These are phyloP conservation scores for Boletus tomentosulus DNA, from an alignment of 768 basidiomycete species.

Conservation along the genomic window DNA sequence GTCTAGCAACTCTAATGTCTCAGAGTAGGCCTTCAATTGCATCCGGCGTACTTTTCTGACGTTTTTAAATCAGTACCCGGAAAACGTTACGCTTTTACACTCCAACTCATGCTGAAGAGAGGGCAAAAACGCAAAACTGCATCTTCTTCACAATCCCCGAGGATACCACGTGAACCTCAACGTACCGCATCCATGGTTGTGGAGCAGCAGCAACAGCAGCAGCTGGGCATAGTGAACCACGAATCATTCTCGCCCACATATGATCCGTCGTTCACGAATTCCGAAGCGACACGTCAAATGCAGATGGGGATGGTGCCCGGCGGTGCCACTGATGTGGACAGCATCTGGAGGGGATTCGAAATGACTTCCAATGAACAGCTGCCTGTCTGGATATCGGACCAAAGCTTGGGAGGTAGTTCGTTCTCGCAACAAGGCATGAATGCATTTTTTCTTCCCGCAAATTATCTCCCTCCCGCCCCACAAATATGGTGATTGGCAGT, in stretches of 20 bases:
- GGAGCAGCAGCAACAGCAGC: slow-evolving; percentile 35
- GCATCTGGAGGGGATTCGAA: slow-evolving; percentile 75
- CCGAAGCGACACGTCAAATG: slow-evolving; percentile 31
- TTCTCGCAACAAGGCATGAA: slow-evolving; percentile 83
- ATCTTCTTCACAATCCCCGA: slow-evolving; percentile 60
- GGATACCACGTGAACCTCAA: slow-evolving; percentile 50
- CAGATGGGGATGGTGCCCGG: slow-evolving; percentile 28
- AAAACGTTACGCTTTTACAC: slow-evolving; percentile 85
- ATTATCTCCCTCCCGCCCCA: slow-evolving; percentile 65
- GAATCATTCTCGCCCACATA: slow-evolving; percentile 59
- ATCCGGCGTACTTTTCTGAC: slow-evolving; percentile 4
- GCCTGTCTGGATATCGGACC: slow-evolving; percentile 84
- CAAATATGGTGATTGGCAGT: slow-evolving; percentile 65
- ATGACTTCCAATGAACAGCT: slow-evolving; percentile 68
- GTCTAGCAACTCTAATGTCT: slow-evolving; percentile 69
- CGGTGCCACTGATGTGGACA: slow-evolving; percentile 43
- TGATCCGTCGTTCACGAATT: slow-evolving; percentile 38
- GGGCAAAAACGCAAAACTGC: slow-evolving; percentile 56
- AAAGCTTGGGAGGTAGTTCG: slow-evolving; percentile 69
- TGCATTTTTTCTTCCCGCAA: slow-evolving; percentile 73
- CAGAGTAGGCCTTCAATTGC: slow-evolving; percentile 51
- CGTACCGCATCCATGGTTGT: slow-evolving; percentile 45
- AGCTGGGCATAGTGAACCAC: slow-evolving; percentile 32
- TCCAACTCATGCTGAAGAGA: slow-evolving; percentile 85
- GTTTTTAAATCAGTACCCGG: slow-evolving; percentile 68